phyloP scores from a whole-genome alignment of 306 rosid genomes.

The Betula pendula region DNA sequence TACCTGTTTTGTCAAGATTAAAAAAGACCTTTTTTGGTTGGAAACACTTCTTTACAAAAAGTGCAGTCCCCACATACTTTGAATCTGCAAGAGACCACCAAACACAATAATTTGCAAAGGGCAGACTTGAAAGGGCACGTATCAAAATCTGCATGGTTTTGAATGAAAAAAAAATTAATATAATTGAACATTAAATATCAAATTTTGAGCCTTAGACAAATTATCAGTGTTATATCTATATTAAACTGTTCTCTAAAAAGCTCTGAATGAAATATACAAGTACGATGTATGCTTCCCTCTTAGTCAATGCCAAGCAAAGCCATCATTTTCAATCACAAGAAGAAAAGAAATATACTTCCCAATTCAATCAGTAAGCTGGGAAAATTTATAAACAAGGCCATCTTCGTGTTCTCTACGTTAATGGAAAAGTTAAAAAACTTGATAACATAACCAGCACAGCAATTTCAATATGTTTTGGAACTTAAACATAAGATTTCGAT shows the following conservation, averaged over 20 bases:
- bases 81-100: slow-evolving; percentile 99
- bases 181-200: slow-evolving; percentile 16
- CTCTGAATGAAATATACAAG: not conserved
- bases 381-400: not conserved
- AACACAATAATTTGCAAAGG: slow-evolving; percentile 69
- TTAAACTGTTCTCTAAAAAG: not conserved
- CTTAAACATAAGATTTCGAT: not conserved
- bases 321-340: not conserved
- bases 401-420: not conserved
- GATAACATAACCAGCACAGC: not conserved
- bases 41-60: slow-evolving; percentile 79
- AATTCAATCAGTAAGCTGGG: not conserved
- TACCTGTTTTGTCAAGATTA: slow-evolving; percentile 90
- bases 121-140: slow-evolving; percentile 85
- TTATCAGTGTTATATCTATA: not conserved
- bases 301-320: not conserved
- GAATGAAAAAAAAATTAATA: too few relatives aligned
- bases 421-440: not conserved
- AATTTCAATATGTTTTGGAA: not conserved
- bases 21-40: slow-evolving; percentile 71
- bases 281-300: not conserved
- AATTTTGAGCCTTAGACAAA: slow-evolving; percentile 6
- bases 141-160: slow-evolving; percentile 61
- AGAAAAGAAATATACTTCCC: not conserved
- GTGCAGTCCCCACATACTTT: slow-evolving; percentile 94